These are phyloP conservation scores for Selenicereus undatus DNA, from an alignment of 148 eudicot species.

Conservation along the genomic window DNA sequence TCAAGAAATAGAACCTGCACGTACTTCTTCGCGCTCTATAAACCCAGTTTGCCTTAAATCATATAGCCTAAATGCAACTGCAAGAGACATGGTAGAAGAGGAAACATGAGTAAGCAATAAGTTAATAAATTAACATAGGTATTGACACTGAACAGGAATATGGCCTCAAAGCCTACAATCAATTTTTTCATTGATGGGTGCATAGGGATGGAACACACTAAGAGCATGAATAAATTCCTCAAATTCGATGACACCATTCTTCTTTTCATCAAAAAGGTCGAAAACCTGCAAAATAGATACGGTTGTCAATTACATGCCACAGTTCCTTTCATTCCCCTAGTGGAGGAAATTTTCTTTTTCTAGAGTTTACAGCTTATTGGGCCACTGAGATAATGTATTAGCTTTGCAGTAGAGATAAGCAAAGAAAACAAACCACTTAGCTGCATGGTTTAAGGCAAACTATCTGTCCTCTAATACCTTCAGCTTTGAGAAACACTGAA, in stretches of 20 bases:
- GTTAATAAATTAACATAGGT: not conserved
- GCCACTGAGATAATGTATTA: too few species aligned
- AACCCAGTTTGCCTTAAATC: conserved; percentile 91
- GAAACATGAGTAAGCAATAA: not conserved
- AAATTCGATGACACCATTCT: conserved; percentile 78
- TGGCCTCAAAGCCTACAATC: conserved; percentile 50
- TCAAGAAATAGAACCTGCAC: conserved; percentile 26
- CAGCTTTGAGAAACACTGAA: too few species aligned
- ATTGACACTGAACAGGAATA: not conserved
- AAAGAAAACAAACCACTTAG: too few species aligned
- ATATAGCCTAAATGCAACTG: conserved; percentile 93
- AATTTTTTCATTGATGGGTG: conserved; percentile 69
- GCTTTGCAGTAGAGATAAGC: too few species aligned
- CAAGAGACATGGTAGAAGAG: conserved; percentile 19
- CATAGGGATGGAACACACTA: conserved; percentile 67
- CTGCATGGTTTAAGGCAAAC: too few species aligned
- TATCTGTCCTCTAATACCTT: too few species aligned
- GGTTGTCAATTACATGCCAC: not conserved
- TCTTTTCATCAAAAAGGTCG: conserved; percentile 82
- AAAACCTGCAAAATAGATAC: conserved; percentile 51
- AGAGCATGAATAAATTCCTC: conserved; percentile 79
- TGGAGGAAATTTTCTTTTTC: not conserved
- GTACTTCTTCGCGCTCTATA: conserved; percentile 97
- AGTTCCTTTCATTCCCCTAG: not conserved
- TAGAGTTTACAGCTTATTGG: too few species aligned